Base-by-base conservation (phyloP, 2,329 filamentous ascomycete species). In the Aspergillus sclerotialis region DNA sequence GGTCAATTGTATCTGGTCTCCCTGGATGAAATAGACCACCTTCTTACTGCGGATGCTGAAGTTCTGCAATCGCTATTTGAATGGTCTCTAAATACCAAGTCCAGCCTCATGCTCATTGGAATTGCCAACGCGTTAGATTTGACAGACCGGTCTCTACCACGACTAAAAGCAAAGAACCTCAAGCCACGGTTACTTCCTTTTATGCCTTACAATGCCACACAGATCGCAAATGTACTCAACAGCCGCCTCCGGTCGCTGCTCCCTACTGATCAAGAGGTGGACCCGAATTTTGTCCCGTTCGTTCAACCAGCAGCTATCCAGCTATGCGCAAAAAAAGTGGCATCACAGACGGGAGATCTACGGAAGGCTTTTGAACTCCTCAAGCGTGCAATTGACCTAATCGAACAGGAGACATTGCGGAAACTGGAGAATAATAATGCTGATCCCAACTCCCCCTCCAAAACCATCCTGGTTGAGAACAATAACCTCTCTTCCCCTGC, bases 71-170 rank as follows among this genome's bases (percentile, higher is more conserved):
- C 80, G 42, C 70, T 98, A n/a, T 95, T 98, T 48, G 89, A 95
- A 57, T 96, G 90, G 89, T 93, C 92, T 1, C 69, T 98, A 52
- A 78, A 86, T 42, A 80, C 80, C 43, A 76, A 77, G 2, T 95
- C 92, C 0, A 78, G 77, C 13, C 78, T 98, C 4, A 70, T 92
- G 23, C 70, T 98, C 12, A 76, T 98, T 32, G 92, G 92, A 30
- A 94, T 98, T 53, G 92, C 92, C 48, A 98, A 98, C 53, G 92
- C 92, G 4, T 72, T 98, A 35, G 92, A 98, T 56, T 70, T 98
- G 37, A 98, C 92, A 0, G 92, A 96, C 56, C 84, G 92, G 7
- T 94, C 95, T 49, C 73, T 98, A 13, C 92, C 92, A 32, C 83
- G 90, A 33, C 76, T 98, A 42, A 96, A 96, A 67, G 80, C 88